Evolutionary conservation across 768 basidiomycete genomes (phyloP), one percentile per base, ranked within the genome.

Genomic region (Termitomyces sp.): DNA sequence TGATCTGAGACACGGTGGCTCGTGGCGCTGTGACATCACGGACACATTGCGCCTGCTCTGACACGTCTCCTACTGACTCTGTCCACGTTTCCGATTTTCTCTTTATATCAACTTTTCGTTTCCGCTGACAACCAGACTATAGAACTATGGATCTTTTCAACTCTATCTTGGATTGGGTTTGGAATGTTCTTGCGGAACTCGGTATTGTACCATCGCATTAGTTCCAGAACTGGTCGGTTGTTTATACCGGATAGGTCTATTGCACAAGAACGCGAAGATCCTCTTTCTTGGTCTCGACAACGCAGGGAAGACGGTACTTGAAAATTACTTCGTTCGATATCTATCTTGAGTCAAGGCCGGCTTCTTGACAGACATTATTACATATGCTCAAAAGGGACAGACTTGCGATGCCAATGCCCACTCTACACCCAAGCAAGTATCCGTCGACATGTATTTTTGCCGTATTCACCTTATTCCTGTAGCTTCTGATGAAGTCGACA

Each of bases 321-420:
- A 22, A 59, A 39, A 3, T 1, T 12, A 2, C 57, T 28, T 18
- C 36, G 20, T 41, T 37, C 4, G 9, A 9, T 41, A n/a, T 34
- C 49, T 41, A n/a, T 34, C 49, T 15, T 31, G 15, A 15, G 33
- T 9, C 41, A 47, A 52, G 28, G 54, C 45, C 60, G 22, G 50
- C 41, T 9, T 46, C 44, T 22, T 34, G 15, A 15, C 56, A 98
- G 94, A 97, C 96, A 34, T 81, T 98, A 41, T 74, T 98, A 67
- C 96, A 99, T 77, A 98, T 98, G 96, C 81, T 99, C 66, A 99
- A 99, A 84, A 98, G 98, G 67, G 96, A 98, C 78, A 83, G 95
- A 66, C 81, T 98, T 60, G 97, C 97, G 33, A 96, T 93, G 26
- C 81, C 98, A 61, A 95, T 98, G 77, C 97, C 97, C 22, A 98